A percentile compares a stretch with the other conserved stretches of the same genome.
phyloP scores from a whole-genome alignment of 2,329 filamentous ascomycete genomes.

The Alternaria tenuissima region DNA sequence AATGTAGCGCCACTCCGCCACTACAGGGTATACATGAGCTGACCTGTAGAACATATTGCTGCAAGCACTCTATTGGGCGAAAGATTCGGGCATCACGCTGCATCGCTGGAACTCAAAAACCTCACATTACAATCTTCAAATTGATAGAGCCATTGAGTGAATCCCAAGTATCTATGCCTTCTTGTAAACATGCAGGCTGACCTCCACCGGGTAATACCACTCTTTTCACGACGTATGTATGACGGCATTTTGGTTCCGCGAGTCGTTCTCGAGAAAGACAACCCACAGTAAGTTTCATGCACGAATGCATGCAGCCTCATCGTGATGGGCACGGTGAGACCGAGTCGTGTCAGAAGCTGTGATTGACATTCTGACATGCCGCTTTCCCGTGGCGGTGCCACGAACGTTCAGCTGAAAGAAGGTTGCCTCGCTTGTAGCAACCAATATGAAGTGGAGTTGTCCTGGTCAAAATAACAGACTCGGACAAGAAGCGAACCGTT shows the following conservation, averaged over 20 bases:
- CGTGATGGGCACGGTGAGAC: not conserved
- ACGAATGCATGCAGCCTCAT: not conserved
- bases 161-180: not conserved
- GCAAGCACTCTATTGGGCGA: not conserved
- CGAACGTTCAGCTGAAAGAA: conserved; percentile 3
- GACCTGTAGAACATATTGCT: not conserved
- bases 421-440: not conserved
- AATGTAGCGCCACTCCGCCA: not conserved
- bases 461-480: not conserved
- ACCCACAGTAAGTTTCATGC: not conserved
- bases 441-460: not conserved
- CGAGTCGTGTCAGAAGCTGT: not conserved
- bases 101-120: not conserved
- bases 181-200: not conserved
- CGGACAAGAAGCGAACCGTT: not conserved
- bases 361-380: not conserved
- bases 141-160: not conserved
- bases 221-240: not conserved
- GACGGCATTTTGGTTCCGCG: not conserved
- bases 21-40: not conserved
- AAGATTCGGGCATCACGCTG: not conserved
- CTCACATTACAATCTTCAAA: not conserved
- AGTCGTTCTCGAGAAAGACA: not conserved
- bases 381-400: not conserved
- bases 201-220: not conserved